Evolutionary conservation across 129 eudicot genomes (phyloP).

Genomic region (Chrysanthemum makinoi): DNA sequence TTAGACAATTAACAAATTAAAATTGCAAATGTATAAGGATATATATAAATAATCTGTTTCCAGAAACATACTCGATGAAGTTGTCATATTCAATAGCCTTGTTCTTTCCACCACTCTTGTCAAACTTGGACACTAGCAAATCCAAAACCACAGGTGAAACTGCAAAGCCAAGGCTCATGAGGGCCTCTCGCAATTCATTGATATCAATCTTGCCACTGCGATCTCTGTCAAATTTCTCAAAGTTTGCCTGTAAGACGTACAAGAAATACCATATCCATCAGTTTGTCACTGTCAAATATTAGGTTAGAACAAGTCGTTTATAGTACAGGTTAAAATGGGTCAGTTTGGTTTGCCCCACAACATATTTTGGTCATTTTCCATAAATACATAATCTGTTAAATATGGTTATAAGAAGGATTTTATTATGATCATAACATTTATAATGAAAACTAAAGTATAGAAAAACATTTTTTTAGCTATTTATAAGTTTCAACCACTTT

Average conservation of each 20-base stretch:
- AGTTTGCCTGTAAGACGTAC: slow-evolving; percentile 42
- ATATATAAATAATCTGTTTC: not conserved
- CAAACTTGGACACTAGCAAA: slow-evolving; percentile 76
- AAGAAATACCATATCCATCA: not conserved
- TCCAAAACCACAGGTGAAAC: slow-evolving; percentile 71
- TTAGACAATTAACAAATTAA: slow-evolving; percentile 25
- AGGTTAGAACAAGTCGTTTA: no score
- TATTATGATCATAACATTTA: no score
- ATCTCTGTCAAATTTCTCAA: slow-evolving; percentile 84
- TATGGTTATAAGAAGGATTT: no score
- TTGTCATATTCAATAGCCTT: slow-evolving; percentile 90
- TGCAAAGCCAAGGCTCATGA: slow-evolving; percentile 68
- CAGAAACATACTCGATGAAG: slow-evolving; percentile 74
- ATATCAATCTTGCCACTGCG: slow-evolving; percentile 83
- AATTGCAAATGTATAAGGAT: not conserved
- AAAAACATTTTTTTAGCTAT: no score
- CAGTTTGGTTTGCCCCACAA: no score
- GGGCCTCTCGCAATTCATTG: slow-evolving; percentile 74
- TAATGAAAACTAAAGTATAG: no score
- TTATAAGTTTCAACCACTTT: no score
- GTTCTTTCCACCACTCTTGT: slow-evolving; percentile 70
- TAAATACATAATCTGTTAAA: no score
- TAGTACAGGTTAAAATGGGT: no score
- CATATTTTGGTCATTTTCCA: no score
- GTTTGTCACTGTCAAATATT: not conserved